Conservation (phyloP, 2,329 filamentous ascomycete species). For the Pezicula carpinea region DNA sequence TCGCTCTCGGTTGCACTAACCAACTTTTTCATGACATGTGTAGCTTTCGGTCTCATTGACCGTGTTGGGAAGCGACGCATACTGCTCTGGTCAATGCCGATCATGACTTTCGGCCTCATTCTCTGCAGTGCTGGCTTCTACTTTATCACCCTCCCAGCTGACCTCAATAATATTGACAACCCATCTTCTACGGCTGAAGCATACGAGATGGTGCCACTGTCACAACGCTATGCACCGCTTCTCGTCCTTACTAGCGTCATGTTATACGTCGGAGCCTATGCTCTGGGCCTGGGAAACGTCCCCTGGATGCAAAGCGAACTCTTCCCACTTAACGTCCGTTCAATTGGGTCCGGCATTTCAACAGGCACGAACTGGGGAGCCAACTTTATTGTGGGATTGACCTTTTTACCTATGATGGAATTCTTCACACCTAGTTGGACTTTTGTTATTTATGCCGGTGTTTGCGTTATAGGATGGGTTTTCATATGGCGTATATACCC, state of each 20-base stretch:
- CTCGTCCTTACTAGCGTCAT: constrained; percentile 72
- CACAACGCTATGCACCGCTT: constrained; percentile 35
- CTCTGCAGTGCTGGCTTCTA: constrained; percentile 71
- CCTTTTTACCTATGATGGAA: constrained; percentile 86
- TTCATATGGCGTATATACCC: constrained; percentile 74
- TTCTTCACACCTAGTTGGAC: constrained; percentile 67
- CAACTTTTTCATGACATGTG: constrained; percentile 75
- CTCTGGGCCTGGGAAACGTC: constrained; percentile 83
- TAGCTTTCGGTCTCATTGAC: constrained; percentile 74
- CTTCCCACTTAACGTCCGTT: constrained; percentile 72
- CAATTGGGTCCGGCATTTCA: constrained; percentile 65
- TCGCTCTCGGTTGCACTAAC: constrained; percentile 77
- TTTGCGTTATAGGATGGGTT: constrained; percentile 67
- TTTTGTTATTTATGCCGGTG: constrained; percentile 71
- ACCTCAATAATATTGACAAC: constrained; percentile 16
- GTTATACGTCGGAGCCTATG: constrained; percentile 80
- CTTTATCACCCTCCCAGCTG: constrained; percentile 36
- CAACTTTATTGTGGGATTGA: constrained; percentile 82
- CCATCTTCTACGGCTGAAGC: constrained; percentile 21
- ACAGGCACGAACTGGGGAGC: constrained; percentile 84
- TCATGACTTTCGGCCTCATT: constrained; percentile 73
- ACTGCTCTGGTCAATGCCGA: constrained; percentile 74
- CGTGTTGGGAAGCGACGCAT: constrained; percentile 74
- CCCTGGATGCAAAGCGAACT: constrained; percentile 96
- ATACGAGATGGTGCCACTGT: constrained; percentile 13